Conservation (phyloP, 805 yeast species). For the Jamesozyma spencerorum region DNA sequence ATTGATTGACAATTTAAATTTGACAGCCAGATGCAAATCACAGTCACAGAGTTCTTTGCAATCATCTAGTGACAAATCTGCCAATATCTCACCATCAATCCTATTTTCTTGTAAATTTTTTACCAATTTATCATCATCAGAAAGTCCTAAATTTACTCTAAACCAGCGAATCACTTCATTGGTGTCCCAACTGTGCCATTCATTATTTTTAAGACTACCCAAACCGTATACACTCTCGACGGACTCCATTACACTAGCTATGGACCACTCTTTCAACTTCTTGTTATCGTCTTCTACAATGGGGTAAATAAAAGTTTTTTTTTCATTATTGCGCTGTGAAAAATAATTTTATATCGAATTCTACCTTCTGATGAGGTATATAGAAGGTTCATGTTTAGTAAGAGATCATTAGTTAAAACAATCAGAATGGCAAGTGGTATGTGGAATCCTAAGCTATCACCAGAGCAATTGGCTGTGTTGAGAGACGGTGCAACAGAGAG, state of each 20-base stretch:
- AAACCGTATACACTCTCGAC: not conserved
- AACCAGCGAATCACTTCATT: conserved; percentile 24
- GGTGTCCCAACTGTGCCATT: conserved; percentile 14
- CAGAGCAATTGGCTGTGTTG: conserved; percentile 70
- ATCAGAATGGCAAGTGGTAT: conserved; percentile 29
- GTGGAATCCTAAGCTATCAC: conserved; percentile 72
- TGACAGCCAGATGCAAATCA: conserved; percentile 46
- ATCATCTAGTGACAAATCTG: conserved; percentile 60
- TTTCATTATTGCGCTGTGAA: not conserved
- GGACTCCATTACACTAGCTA: not conserved
- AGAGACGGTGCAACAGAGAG: conserved; percentile 50
- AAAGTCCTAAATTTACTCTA: conserved; percentile 10
- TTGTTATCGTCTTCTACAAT: too few relatives aligned
- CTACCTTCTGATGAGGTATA: too few relatives aligned
- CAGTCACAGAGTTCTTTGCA: conserved; percentile 62
- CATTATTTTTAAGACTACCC: not conserved
- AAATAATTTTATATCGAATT: too few relatives aligned
- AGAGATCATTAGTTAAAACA: not conserved
- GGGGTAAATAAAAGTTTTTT: too few relatives aligned
- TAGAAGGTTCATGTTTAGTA: not conserved
- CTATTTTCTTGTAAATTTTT: conserved; percentile 14
- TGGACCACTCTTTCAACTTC: too few relatives aligned
- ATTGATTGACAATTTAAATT: conserved; percentile 50
- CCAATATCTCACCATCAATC: conserved; percentile 52
- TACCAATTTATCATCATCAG: conserved; percentile 10